These are phyloP conservation scores for Xylaria sp. DNA, from an alignment of 495 filamentous ascomycete species.

Conservation along the genomic window DNA sequence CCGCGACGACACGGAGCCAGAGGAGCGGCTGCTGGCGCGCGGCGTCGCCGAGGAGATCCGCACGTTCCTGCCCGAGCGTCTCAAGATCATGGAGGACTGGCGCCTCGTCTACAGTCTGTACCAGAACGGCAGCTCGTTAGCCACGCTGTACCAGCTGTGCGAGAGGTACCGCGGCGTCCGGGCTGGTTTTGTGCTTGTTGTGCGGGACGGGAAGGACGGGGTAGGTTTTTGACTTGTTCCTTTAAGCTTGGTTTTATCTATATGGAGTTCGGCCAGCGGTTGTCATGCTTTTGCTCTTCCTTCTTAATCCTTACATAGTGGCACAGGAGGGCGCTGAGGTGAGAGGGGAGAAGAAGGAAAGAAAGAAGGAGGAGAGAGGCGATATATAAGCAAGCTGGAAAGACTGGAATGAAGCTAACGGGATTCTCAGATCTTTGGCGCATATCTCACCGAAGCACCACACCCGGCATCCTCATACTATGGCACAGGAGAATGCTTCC, in stretches of 20 bases:
- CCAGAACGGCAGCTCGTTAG: constrained; percentile 85
- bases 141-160: constrained; percentile 84
- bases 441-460: constrained; percentile 89
- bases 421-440: constrained; percentile 76
- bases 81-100: constrained; percentile 90
- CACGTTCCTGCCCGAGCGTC: constrained; percentile 80
- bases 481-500: constrained; percentile 96
- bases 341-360: not conserved
- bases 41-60: constrained; percentile 93
- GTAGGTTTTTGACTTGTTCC: constrained; percentile 54
- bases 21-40: constrained; percentile 64
- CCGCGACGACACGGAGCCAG: constrained; percentile 43
- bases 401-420: constrained; percentile 1
- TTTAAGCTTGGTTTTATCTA: not conserved
- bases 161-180: constrained; percentile 65
- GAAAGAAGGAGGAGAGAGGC: constrained; percentile 4
- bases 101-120: constrained; percentile 87
- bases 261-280: not conserved
- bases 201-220: constrained; percentile 75
- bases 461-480: constrained; percentile 84
- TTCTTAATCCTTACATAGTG: not conserved
- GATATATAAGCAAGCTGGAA: not conserved
- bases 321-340: not conserved
- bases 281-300: constrained; percentile 1
- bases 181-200: constrained; percentile 85